These are phyloP conservation scores for Xylaria sp. DNA, from an alignment of 2,329 filamentous ascomycete species.

Conservation along the genomic window DNA sequence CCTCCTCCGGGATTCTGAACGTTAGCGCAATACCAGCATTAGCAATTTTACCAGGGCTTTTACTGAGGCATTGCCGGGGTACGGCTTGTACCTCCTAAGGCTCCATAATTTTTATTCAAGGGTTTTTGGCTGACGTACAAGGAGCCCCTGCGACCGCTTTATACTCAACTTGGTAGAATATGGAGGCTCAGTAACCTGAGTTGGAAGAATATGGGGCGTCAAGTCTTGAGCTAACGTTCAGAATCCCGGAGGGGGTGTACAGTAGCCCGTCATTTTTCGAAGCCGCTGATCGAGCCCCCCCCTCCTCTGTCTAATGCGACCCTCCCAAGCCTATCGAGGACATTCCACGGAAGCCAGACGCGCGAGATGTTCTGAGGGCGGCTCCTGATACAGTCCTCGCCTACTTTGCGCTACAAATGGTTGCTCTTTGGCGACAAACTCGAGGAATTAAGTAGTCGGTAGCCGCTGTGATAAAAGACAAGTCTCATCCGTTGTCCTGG, in stretches of 20 bases:
- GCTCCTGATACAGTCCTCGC: conserved; percentile 30
- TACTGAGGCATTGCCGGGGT: no score
- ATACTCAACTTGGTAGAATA: no score
- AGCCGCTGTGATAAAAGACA: neutral
- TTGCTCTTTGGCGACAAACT: neutral
- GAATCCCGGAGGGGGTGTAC: neutral
- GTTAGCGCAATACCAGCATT: no score
- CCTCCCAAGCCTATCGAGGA: conserved; percentile 25
- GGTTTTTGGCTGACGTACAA: no score
- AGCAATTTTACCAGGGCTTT: no score
- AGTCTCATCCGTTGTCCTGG: conserved; percentile 11
- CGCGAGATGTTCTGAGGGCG: conserved; percentile 33
- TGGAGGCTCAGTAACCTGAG: no score
- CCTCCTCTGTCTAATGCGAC: conserved; percentile 21
- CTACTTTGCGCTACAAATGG: conserved; percentile 8
- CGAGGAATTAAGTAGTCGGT: neutral
- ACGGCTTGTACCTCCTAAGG: no score
- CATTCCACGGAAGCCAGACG: conserved; percentile 32
- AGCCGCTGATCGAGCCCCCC: conserved; percentile 31
- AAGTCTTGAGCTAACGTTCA: no score
- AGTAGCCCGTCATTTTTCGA: conserved; percentile 33
- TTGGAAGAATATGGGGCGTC: no score
- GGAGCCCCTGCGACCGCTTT: no score
- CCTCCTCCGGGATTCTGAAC: no score
- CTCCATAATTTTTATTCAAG: no score